Base-by-base conservation (phyloP, 495 filamentous ascomycete genomes). In the Glutinoglossum americanum region DNA sequence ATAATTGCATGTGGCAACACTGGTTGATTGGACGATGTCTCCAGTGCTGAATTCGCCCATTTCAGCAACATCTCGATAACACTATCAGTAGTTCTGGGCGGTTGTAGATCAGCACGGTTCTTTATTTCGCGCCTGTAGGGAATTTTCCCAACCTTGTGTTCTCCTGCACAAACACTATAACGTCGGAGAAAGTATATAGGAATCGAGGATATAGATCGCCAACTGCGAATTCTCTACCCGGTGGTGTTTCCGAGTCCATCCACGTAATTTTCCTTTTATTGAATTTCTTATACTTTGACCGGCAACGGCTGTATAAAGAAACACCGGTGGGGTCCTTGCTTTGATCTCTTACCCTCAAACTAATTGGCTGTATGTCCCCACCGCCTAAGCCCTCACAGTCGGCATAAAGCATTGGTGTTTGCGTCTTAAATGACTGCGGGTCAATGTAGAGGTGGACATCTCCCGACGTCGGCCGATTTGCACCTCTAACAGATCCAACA, bases 391-490 rank as follows among this genome's bases (percentile, higher is more conserved):
- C 75, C 62, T 81, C 78, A 54, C 75, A 80, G 58, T 81, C 78
- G 37, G 77, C 79, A 56, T 74, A 77, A 0, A 82, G 69, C 2
- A 80, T 66, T 1, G 77, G 77, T 6, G 55, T 48, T n/a, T 64
- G 54, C 15, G 66, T 63, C 11, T 64, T 62, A 35, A 72, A 70
- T 0, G 74, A 78, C 19, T 67, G 66, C 0, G 78, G 79, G 63
- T 84, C 80, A 0, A 72, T 65, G 56, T 82, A 84, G 13, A 83
- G 68, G 65, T 84, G 80, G 25, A 83, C 80, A 62, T 81, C 77
- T 11, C 70, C 79, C 5, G 79, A 80, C 5, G 78, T 82, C 0
- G 80, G 75, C n/a, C 72, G 60, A 32, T 71, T 67, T 27, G 75
- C 70, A 48, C 69, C 67, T 28, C 33, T 51, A 53, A 66, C 55